Conservation (phyloP, 2,329 filamentous ascomycete genomes). For the Trichoderma sp. region DNA sequence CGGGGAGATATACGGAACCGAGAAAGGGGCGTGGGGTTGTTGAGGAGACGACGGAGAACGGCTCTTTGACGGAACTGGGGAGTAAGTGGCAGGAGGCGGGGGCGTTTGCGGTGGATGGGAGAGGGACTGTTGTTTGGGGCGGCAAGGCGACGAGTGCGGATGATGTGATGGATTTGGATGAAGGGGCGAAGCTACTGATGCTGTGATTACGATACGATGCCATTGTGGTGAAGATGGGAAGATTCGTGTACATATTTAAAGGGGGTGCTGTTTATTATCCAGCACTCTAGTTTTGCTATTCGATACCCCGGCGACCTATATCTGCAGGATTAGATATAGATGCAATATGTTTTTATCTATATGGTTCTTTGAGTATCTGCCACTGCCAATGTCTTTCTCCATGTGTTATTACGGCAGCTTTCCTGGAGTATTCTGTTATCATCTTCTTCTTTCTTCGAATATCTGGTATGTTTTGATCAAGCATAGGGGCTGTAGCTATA, state of each 20-base stretch:
- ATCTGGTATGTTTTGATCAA: too few relatives aligned
- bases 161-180: constrained; percentile 57
- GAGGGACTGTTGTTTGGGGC: constrained; percentile 53
- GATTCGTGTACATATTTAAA: background rate
- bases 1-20: constrained; percentile 30
- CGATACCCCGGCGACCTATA: background rate
- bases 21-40: constrained; percentile 32
- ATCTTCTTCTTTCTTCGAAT: too few relatives aligned
- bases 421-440: too few relatives aligned
- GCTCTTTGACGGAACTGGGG: constrained; percentile 48
- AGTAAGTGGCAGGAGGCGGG: constrained; percentile 60
- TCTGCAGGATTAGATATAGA: background rate
- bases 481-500: background rate
- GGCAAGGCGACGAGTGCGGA: constrained; percentile 50
- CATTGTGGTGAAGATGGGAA: background rate
- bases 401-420: background rate
- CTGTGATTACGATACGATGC: constrained; percentile 21
- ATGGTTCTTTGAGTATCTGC: background rate
- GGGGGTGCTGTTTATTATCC: background rate
- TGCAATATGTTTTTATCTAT: background rate
- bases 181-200: constrained; percentile 41
- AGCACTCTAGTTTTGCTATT: background rate
- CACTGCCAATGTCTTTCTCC: background rate
- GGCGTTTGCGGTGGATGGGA: constrained; percentile 52
- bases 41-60: constrained; percentile 41